A percentile compares a stretch with the other conserved stretches of the same genome.
Evolutionary conservation across 495 filamentous ascomycete species (phyloP).

Genomic region (Cudoniella acicularis): DNA sequence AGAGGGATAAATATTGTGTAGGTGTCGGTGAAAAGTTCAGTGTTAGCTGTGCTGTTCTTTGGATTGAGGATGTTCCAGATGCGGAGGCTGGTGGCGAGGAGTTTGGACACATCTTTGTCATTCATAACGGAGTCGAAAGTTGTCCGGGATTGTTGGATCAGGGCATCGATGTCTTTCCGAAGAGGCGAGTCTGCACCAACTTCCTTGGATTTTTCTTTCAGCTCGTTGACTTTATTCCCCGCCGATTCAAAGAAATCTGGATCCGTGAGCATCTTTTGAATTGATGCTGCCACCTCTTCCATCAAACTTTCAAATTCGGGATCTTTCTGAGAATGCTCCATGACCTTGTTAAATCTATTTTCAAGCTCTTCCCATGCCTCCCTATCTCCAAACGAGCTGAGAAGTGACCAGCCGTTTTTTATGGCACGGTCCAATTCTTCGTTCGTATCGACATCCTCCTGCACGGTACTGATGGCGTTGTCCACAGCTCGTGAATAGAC

Average conservation of each 20-base stretch:
- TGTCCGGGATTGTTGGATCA: constrained; percentile 63
- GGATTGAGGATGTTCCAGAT: constrained; percentile 67
- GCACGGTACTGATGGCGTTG: constrained; percentile 55
- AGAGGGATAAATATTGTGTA: constrained; percentile 77
- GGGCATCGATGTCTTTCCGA: constrained; percentile 66
- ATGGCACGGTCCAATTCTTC: constrained; percentile 70
- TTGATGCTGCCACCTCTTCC: constrained; percentile 61
- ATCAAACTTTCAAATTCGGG: constrained; percentile 80
- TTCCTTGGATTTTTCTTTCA: constrained; percentile 63
- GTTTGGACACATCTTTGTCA: constrained; percentile 65
- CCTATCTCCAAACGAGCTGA: constrained; percentile 72
- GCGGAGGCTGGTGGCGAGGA: constrained; percentile 58
- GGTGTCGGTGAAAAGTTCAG: constrained; percentile 68
- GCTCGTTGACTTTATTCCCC: constrained; percentile 63
- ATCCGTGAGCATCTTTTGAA: constrained; percentile 83
- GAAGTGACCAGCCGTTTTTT: constrained; percentile 69
- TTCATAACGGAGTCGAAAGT: constrained; percentile 63
- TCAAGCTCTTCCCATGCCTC: constrained; percentile 74
- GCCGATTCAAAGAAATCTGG: constrained; percentile 76
- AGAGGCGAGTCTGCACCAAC: constrained; percentile 61
- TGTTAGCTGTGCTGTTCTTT: constrained; percentile 48
- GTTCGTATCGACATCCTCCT: constrained; percentile 70
- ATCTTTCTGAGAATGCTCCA: constrained; percentile 71
- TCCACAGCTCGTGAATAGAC: constrained; percentile 70
- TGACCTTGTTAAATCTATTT: constrained; percentile 58